Evolutionary conservation across 108 stramenopile genomes (phyloP).

Genomic region (Heterococcus sp.): DNA sequence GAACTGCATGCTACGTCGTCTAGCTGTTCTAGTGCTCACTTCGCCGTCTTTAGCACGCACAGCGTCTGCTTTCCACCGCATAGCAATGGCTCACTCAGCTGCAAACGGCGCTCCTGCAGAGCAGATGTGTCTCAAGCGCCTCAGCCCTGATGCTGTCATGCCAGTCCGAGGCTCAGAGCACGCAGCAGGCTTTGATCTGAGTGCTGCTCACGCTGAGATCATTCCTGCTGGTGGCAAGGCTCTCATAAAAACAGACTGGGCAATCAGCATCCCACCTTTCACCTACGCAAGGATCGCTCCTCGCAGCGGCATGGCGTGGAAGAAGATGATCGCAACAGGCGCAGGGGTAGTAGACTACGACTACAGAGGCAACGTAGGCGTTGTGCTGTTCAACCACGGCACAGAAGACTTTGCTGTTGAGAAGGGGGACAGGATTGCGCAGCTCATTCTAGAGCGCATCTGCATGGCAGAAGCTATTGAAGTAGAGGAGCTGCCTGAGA

Average conservation of each 20-base stretch:
- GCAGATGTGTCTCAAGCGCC: constrained; percentile 34
- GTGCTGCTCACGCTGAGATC: constrained; percentile 39
- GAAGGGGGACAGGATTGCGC: constrained; percentile 93
- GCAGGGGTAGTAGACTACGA: constrained; percentile 97
- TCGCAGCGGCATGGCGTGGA: constrained; percentile 79
- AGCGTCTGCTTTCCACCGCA: no score
- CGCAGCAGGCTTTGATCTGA: constrained; percentile 45
- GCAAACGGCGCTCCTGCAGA: no score
- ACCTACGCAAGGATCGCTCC: constrained; percentile 89
- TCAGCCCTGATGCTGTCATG: constrained; percentile 27
- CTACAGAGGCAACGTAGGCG: constrained; percentile 93
- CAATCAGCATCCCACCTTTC: constrained; percentile 82
- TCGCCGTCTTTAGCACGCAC: no score
- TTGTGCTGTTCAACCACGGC: constrained; percentile 94
- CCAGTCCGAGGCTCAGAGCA: constrained; percentile 46
- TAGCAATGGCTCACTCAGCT: no score
- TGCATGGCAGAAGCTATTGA: constrained; percentile 72
- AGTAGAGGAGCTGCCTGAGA: constrained; percentile 65
- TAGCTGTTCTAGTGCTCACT: no score
- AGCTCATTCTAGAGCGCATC: constrained; percentile 92
- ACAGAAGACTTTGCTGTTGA: constrained; percentile 73
- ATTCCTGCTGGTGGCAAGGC: constrained; percentile 74
- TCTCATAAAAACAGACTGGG: constrained; percentile 85
- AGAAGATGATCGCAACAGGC: constrained; percentile 91
- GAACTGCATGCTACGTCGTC: no score